These are phyloP conservation scores for Verticillium nonalfalfae DNA, from an alignment of 2,329 filamentous ascomycete species.

Conservation along the genomic window DNA sequence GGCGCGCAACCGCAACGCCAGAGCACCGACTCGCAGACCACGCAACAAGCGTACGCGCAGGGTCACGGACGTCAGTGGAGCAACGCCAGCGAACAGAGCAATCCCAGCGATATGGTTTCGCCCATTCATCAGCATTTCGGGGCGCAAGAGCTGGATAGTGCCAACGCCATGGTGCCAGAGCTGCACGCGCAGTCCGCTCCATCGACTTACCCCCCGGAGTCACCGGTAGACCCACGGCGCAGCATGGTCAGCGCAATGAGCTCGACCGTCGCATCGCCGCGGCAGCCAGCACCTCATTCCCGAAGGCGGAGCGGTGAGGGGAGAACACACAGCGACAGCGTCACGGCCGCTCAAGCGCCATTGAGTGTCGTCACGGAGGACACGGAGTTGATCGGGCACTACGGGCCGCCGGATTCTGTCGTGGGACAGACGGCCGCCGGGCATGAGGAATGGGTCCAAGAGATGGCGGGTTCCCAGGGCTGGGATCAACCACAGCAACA, in stretches of 20 bases:
- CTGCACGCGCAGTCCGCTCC: conserved; percentile 19
- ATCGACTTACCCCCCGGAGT: conserved; percentile 9
- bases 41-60: neutral
- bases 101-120: conserved; percentile 18
- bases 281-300: neutral
- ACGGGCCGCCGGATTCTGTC: conserved; percentile 31
- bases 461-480: neutral
- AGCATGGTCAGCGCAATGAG: conserved; percentile 1
- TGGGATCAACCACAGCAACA: neutral
- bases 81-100: conserved; percentile 36
- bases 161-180: conserved; percentile 25
- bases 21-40: conserved; percentile 31
- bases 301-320: conserved; percentile 2
- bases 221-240: neutral
- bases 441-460: neutral
- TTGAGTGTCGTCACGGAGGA: conserved; percentile 34
- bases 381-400: conserved; percentile 35
- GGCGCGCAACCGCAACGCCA: conserved; percentile 13
- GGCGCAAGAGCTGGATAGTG: conserved; percentile 30
- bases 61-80: conserved; percentile 34
- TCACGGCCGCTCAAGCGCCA: conserved; percentile 9
- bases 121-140: neutral
- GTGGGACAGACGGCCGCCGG: conserved; percentile 33
- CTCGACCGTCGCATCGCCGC: neutral
- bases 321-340: conserved; percentile 14